Percentiles rank a stretch among this genome's conserved stretches.
Conservation (phyloP, 768 basidiomycete genomes). For the Ramaria sp. region DNA sequence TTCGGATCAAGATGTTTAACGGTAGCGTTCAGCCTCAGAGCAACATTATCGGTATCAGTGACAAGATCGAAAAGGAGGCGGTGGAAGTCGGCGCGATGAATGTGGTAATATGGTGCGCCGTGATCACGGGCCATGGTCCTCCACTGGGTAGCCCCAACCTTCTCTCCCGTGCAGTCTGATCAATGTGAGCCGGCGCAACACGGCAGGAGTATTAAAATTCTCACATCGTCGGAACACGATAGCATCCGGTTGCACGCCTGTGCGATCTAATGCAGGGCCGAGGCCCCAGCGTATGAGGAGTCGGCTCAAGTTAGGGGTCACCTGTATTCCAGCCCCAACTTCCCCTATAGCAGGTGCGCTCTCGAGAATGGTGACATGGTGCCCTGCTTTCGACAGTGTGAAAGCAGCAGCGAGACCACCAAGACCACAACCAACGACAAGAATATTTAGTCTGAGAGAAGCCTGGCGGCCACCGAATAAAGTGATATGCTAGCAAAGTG, state of each 20-base stretch:
- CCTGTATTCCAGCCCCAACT: slow-evolving; percentile 44
- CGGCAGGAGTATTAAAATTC: not conserved
- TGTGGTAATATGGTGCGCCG: slow-evolving; percentile 25
- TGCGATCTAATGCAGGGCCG: slow-evolving; percentile 26
- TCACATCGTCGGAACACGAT: slow-evolving; percentile 31
- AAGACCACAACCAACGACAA: slow-evolving; percentile 41
- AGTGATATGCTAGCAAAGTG: not conserved
- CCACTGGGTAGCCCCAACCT: slow-evolving; percentile 29
- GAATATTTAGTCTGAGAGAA: slow-evolving; percentile 26
- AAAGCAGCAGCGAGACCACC: slow-evolving; percentile 39
- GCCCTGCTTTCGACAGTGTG: slow-evolving; percentile 35
- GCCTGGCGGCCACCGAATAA: slow-evolving; percentile 8
- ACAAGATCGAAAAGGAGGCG: slow-evolving; percentile 26
- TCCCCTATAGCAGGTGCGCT: slow-evolving; percentile 28
- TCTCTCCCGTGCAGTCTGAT: slow-evolving; percentile 23
- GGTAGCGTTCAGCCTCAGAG: slow-evolving; percentile 24
- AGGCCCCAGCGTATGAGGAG: slow-evolving; percentile 44
- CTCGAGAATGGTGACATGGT: slow-evolving; percentile 40
- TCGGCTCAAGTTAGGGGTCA: slow-evolving; percentile 34
- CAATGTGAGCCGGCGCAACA: not conserved
- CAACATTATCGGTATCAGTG: slow-evolving; percentile 18
- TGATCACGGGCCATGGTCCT: slow-evolving; percentile 20
- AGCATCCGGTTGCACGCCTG: slow-evolving; percentile 29
- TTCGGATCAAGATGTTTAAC: slow-evolving; percentile 24
- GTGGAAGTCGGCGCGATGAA: slow-evolving; percentile 41